A percentile compares a stretch with the other conserved stretches of the same genome.
phyloP scores from a whole-genome alignment of 2,329 filamentous ascomycete species.

The Neoscytalidium dimidiatum region DNA sequence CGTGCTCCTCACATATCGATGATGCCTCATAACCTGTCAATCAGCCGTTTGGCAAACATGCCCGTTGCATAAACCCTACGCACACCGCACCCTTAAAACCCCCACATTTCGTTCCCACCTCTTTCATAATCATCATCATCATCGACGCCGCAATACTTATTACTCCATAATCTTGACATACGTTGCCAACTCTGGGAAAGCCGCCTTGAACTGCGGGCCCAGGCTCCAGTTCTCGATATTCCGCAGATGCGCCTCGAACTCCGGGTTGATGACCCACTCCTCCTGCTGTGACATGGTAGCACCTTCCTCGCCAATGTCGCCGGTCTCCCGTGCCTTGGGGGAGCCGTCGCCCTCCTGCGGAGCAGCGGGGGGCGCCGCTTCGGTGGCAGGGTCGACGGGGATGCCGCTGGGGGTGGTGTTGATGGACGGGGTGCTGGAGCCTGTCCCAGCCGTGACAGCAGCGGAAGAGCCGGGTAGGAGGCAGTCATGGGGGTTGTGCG shows the following conservation, averaged over 20 bases:
- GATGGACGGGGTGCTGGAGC: background rate
- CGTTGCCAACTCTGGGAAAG: conserved; percentile 59
- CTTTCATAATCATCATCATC: too few relatives aligned
- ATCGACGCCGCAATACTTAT: too few relatives aligned
- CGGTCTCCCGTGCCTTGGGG: background rate
- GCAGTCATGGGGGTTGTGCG: conserved; percentile 72
- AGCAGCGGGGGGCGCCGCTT: background rate
- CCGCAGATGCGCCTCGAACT: conserved; percentile 78
- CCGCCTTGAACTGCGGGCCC: conserved; percentile 66
- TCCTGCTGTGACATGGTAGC: background rate
- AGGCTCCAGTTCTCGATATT: conserved; percentile 80
- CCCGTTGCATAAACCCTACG: too few relatives aligned
- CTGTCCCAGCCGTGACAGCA: too few relatives aligned
- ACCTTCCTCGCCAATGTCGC: background rate
- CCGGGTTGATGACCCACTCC: conserved; percentile 79
- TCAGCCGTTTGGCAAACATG: too few relatives aligned
- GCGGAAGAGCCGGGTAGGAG: conserved; percentile 53
- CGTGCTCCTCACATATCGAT: too few relatives aligned
- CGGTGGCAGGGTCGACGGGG: conserved; percentile 15
- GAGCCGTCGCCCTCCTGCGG: background rate
- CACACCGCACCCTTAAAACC: too few relatives aligned
- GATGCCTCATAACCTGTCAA: too few relatives aligned
- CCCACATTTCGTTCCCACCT: too few relatives aligned
- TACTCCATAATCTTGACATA: conserved; percentile 35
- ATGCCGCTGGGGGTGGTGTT: conserved; percentile 17